These are phyloP conservation scores for Fraxinus americana DNA, from an alignment of 257 asterid genomes.

Conservation along the genomic window DNA sequence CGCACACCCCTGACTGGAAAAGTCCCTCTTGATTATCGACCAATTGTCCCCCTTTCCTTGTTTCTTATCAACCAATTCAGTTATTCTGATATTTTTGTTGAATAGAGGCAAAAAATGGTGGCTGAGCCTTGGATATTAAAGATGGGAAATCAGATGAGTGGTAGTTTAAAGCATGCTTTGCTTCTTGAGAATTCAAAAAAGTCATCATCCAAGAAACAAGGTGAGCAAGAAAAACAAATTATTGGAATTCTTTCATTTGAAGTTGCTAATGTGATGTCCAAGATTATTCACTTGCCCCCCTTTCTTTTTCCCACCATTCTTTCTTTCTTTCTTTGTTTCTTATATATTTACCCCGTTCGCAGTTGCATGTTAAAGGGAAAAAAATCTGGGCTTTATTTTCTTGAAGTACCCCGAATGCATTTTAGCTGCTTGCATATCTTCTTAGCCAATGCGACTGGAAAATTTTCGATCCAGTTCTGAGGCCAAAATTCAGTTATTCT, in stretches of 20 bases:
- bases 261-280: conserved; percentile 97
- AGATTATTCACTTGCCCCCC: conserved; percentile 60
- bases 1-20: neutral
- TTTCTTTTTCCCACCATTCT: neutral
- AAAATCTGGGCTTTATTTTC: conserved; percentile 7
- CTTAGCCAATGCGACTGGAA: conserved; percentile 4
- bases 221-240: conserved; percentile 42
- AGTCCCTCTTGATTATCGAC: neutral
- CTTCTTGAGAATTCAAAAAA: conserved; percentile 60
- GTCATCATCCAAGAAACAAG: conserved; percentile 39
- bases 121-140: conserved; percentile 85
- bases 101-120: conserved; percentile 64
- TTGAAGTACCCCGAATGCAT: neutral
- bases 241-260: conserved; percentile 93
- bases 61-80: too few species aligned
- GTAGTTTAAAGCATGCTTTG: conserved; percentile 71
- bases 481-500: conserved; percentile 25
- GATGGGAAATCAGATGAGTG: conserved; percentile 93
- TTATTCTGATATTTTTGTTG: neutral
- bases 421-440: neutral
- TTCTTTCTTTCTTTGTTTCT: neutral
- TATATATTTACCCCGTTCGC: neutral
- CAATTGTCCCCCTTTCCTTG: neutral
- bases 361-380: conserved; percentile 3
- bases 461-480: conserved; percentile 49